Base-by-base conservation (phyloP, 495 filamentous ascomycete genomes). In the Tetracladium marchalianum region DNA sequence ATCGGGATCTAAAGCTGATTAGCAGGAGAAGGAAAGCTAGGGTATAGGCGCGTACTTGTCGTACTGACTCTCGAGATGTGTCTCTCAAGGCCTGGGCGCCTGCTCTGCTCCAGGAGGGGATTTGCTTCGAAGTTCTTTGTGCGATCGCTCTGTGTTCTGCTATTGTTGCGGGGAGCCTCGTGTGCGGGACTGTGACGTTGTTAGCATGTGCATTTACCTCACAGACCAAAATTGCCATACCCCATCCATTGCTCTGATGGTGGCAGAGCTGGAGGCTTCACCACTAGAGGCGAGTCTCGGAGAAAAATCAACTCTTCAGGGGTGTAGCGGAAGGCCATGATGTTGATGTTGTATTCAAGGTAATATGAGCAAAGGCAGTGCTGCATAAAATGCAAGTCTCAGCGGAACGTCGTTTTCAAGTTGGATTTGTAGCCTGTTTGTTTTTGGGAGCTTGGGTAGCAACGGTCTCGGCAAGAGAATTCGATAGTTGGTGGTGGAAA, bases 191-290 rank as follows among this genome's bases (percentile, higher is more conserved):
- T 59, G 19, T 7, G 12, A 33, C 39, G n/a, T 15, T 47, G 46
- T 59, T 31, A 59, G 39, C 33, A 52, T 41, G 46, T 50, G 12
- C 16, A 52, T 42, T 50, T 47, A 44, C 32, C 40, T 46, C 1
- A 44, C 15, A 46, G 37, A 13, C 5, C n/a, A 24, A 16, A 42
- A 64, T 81, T 60, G 7, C 7, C 22, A 27, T 76, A 94, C 88
- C 90, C 90, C 87, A 97, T 95, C 92, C 92, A 99, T 73, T 97
- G 89, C 69, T 94, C 89, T 47, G 85, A 78, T 18, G 89, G 83
- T 19, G 92, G 92, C 35, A 99, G 75, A 41, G 71, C 72, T 39
- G 78, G 63, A 31, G 92, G 92, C 58, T 90, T 95, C 47, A 75
- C 66, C 55, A 88, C 87, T 54, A 95, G 75, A 40, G 89, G 90